These are phyloP conservation scores for Talaromyces borbonicus DNA, from an alignment of 495 filamentous ascomycete genomes.

Conservation along the genomic window DNA sequence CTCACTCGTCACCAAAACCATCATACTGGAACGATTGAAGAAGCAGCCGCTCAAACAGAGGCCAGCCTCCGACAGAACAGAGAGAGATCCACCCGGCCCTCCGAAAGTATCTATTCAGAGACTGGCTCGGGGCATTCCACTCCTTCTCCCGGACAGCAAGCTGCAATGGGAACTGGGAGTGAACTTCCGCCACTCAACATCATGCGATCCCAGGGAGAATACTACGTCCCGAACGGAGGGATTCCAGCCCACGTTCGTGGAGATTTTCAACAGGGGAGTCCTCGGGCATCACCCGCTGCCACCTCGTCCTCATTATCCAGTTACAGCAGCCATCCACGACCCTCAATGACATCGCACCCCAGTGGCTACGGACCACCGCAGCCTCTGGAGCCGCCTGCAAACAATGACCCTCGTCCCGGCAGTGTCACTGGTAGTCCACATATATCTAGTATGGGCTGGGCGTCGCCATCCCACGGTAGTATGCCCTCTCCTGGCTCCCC, in stretches of 20 bases:
- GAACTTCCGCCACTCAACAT: slow-evolving; percentile 69
- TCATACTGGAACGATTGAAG: slow-evolving; percentile 90
- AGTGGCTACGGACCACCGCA: slow-evolving; percentile 69
- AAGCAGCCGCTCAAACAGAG: slow-evolving; percentile 81
- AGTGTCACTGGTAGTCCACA: slow-evolving; percentile 65
- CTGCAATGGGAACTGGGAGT: slow-evolving; percentile 58
- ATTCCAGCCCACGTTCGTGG: slow-evolving; percentile 78
- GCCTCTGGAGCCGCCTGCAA: slow-evolving; percentile 79
- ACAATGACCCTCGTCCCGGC: slow-evolving; percentile 58
- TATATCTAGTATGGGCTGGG: slow-evolving; percentile 63
- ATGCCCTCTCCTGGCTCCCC: slow-evolving; percentile 58
- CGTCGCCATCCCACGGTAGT: slow-evolving; percentile 55
- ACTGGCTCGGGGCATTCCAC: slow-evolving; percentile 76
- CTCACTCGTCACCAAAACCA: slow-evolving; percentile 93
- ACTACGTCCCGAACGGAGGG: slow-evolving; percentile 51
- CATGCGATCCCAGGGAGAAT: slow-evolving; percentile 55
- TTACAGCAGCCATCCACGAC: slow-evolving; percentile 49
- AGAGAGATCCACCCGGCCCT: slow-evolving; percentile 53
- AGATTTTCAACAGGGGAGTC: slow-evolving; percentile 66
- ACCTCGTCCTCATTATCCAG: slow-evolving; percentile 51
- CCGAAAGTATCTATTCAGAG: slow-evolving; percentile 69
- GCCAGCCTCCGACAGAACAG: slow-evolving; percentile 58
- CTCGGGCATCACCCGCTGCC: slow-evolving; percentile 55
- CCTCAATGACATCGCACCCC: slow-evolving; percentile 71
- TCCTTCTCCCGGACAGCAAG: slow-evolving; percentile 70